Base-by-base conservation (phyloP, 768 basidiomycete species). In the Lyophyllum atratum region DNA sequence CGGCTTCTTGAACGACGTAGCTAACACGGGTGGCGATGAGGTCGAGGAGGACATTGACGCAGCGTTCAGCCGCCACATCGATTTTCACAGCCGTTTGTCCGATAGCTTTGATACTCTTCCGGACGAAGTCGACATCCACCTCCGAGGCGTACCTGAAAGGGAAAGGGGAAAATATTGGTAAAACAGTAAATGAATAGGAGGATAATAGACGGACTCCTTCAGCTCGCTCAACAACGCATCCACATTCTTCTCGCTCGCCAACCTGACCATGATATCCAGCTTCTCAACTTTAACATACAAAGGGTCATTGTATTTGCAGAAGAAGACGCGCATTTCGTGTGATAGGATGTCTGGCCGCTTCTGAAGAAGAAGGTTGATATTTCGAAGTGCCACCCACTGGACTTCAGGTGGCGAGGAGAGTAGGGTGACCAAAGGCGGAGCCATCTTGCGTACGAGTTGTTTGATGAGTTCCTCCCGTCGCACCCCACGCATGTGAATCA, bases 251-350 rank as follows among this genome's bases (percentile, higher is more conserved):
- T 98, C 96, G 21, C 80, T 83, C 12, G 93, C 95, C 54, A 99
- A 76, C 54, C 93, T 82, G 49, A 98, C 92, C 97, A 99, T 99
- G 69, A 98, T 97, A 64, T 98, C 97, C 62, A 99, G 76, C 73
- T 99, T 98, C 73, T 98, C 97, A 51, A 98, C 85, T 73, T 99
- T 99, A 70, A 98, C 95, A 67, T 98, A 99, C n/a, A 96, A 76
- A 5, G 96, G 96, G 68, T 99, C 96, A 67, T 98, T 98, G 76
- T 99, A 98, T 73, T 99, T 99, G 86, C 96, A 98, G 80, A 98
- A 99, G 72, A 99, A 99, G 19, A 99, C 97, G 44, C 95, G 84
- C 93, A 99, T 95, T 72, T 99, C 96, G 72, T 92, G 97, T 7
- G 89, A 85, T 9, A 99, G 83, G 57, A 97, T 80, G 60, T 95